Conservation (phyloP, 2,329 filamentous ascomycete species). For the Fusarium sp. region DNA sequence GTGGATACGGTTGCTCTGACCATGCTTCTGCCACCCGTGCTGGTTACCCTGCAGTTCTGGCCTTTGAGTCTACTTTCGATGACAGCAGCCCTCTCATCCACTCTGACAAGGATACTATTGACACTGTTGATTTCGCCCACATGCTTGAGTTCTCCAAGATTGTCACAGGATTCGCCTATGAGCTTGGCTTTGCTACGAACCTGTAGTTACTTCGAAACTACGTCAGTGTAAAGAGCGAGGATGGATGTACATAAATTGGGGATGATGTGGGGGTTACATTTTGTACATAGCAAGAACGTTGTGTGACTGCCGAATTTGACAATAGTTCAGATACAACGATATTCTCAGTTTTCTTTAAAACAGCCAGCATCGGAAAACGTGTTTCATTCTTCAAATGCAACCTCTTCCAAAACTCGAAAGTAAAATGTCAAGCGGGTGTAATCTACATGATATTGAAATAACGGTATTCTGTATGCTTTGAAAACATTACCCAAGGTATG, state of each 20-base stretch:
- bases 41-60: slow-evolving; percentile 74
- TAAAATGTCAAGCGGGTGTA: too few species aligned
- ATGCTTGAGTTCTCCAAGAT: slow-evolving; percentile 72
- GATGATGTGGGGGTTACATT: too few species aligned
- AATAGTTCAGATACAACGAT: too few species aligned
- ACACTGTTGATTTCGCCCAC: slow-evolving; percentile 75
- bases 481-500: background rate
- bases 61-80: slow-evolving; percentile 71
- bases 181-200: slow-evolving; percentile 64
- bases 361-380: too few species aligned
- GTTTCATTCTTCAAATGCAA: too few species aligned
- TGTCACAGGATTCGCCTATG: slow-evolving; percentile 61
- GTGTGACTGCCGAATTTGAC: too few species aligned
- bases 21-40: slow-evolving; percentile 72
- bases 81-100: slow-evolving; percentile 78
- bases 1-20: slow-evolving; percentile 71
- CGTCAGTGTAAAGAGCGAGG: background rate
- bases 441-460: too few species aligned
- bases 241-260: background rate
- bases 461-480: too few species aligned
- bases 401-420: too few species aligned
- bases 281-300: too few species aligned
- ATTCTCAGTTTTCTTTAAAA: too few species aligned
- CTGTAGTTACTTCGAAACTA: background rate
- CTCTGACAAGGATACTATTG: slow-evolving; percentile 76